phyloP scores from a whole-genome alignment of 1,284 basidiomycete species.

The Apiotrichum sp. region DNA sequence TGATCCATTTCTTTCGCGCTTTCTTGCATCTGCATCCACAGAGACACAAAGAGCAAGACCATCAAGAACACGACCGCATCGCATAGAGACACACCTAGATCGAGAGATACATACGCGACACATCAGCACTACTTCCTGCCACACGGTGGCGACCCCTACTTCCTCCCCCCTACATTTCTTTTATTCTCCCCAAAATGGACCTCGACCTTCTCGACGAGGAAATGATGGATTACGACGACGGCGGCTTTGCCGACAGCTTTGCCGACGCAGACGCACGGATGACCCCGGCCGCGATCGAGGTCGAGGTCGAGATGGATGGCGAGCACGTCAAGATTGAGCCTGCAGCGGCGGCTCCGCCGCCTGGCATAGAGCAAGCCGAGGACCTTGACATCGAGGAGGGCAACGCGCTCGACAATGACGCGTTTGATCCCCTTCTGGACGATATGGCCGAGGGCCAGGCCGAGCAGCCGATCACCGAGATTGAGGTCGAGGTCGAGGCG shows the following conservation, averaged over 20 bases:
- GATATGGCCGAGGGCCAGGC: slow-evolving; percentile 3
- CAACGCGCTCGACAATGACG: neutral
- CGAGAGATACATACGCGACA: neutral
- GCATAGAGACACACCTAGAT: no score
- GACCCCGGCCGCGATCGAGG: neutral
- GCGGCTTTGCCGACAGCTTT: slow-evolving; percentile 1
- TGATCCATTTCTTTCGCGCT: no score
- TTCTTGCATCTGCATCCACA: no score
- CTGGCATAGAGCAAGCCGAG: neutral
- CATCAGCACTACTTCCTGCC: neutral
- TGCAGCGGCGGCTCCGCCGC: no score
- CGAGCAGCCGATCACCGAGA: neutral
- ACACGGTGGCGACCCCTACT: neutral
- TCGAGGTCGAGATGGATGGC: neutral
- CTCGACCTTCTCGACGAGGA: neutral
- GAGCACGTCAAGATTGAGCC: neutral
- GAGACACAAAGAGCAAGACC: no score
- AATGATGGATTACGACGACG: slow-evolving; percentile 2
- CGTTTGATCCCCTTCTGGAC: neutral
- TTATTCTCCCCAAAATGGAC: slow-evolving; percentile 1
- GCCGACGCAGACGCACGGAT: slow-evolving; percentile 1
- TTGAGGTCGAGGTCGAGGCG: neutral
- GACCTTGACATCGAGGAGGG: slow-evolving; percentile 3
- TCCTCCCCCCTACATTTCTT: no score
- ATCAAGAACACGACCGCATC: no score